These are phyloP conservation scores for Nannizziopsis barbatae DNA, from an alignment of 2,329 filamentous ascomycete genomes.

Conservation along the genomic window DNA sequence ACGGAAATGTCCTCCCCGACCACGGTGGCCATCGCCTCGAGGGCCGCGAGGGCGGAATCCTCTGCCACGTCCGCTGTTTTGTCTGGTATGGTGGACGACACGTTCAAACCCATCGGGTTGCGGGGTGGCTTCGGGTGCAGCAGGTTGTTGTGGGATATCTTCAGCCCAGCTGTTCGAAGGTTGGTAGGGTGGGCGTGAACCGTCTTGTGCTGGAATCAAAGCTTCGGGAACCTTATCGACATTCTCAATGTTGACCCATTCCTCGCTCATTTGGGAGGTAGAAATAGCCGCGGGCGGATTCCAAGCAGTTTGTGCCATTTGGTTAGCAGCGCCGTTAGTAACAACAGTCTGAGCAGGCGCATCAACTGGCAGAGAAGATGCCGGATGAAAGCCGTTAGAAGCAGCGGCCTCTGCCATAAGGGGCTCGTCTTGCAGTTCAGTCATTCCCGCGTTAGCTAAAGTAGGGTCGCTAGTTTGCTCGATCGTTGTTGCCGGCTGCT, in stretches of 20 bases:
- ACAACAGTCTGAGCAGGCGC: slow-evolving; percentile 31
- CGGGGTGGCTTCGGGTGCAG: slow-evolving; percentile 10
- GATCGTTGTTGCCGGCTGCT: slow-evolving; percentile 27
- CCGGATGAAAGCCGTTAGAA: slow-evolving; percentile 34
- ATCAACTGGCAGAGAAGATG: slow-evolving; percentile 18
- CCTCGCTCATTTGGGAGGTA: slow-evolving; percentile 46
- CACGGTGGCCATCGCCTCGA: slow-evolving; percentile 29
- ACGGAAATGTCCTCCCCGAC: slow-evolving; percentile 21
- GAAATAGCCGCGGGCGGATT: slow-evolving; percentile 41
- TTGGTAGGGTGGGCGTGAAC: slow-evolving; percentile 13
- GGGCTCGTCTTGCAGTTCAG: slow-evolving; percentile 44
- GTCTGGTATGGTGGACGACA: slow-evolving; percentile 26
- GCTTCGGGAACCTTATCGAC: slow-evolving; percentile 31
- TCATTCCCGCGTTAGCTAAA: slow-evolving; percentile 48
- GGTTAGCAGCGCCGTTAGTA: slow-evolving; percentile 33
- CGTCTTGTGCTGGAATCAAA: slow-evolving; percentile 5
- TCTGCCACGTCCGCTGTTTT: slow-evolving; percentile 28
- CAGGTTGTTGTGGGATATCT: slow-evolving; percentile 51
- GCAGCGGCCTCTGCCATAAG: slow-evolving; percentile 47
- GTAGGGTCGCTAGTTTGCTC: slow-evolving; percentile 45
- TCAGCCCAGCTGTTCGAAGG: slow-evolving; percentile 69
- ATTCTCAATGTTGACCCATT: slow-evolving; percentile 68
- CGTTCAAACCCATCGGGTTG: slow-evolving; percentile 27
- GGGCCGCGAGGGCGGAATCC: slow-evolving; percentile 27
- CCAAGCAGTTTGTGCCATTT: slow-evolving; percentile 44